Evolutionary conservation across 257 asterid genomes (phyloP).

Genomic region (Solanum gandarillasii): DNA sequence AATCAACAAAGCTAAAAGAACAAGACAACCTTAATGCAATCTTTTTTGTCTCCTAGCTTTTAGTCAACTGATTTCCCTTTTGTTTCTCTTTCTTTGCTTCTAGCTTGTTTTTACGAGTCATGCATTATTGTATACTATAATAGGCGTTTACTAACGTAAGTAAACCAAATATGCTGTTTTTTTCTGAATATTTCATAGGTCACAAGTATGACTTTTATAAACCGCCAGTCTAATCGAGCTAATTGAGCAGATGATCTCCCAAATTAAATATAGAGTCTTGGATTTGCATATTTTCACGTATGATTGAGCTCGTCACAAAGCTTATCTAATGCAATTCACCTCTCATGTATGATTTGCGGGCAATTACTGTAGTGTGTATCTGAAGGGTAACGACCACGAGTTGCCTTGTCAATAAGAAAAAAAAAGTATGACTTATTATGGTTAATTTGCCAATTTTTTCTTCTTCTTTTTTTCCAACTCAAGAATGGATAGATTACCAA

Average conservation of each 20-base stretch:
- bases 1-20: constrained; percentile 7
- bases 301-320: not conserved
- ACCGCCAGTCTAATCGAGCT: accelerated
- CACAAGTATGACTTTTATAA: not conserved
- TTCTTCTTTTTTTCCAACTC: not conserved
- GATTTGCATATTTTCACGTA: not conserved
- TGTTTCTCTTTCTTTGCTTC: not conserved
- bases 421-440: not conserved
- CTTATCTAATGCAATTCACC: not conserved
- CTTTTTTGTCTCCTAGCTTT: constrained; percentile 13
- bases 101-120: not conserved
- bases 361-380: not conserved
- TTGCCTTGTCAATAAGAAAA: not conserved
- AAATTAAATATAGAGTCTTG: not conserved
- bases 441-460: not conserved
- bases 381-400: not conserved
- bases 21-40: constrained; percentile 15
- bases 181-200: not conserved
- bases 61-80: constrained; percentile 35
- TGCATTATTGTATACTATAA: not conserved
- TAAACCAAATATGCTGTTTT: not conserved
- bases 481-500: not conserved
- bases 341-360: not conserved
- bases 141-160: not conserved
- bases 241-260: not conserved